Percentiles rank a stretch among this genome's conserved stretches.
phyloP scores from a whole-genome alignment of 2,329 filamentous ascomycete genomes.

The Diaporthe caulivora region DNA sequence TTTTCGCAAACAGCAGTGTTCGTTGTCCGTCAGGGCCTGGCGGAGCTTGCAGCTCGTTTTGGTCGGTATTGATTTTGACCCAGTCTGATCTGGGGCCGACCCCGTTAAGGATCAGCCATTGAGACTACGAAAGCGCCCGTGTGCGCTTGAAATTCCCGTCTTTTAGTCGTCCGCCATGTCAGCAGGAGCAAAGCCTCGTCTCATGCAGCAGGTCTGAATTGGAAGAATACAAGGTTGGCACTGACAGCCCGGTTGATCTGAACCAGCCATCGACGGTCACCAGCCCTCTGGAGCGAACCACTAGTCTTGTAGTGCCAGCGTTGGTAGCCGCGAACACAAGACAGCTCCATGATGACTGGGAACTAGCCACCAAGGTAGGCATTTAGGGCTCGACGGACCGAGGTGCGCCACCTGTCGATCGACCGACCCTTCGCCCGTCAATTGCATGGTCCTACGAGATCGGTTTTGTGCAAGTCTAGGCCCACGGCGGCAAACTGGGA shows the following conservation, averaged over 20 bases:
- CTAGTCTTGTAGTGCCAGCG: slow-evolving; percentile 8
- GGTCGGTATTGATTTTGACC: background rate
- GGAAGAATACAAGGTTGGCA: slow-evolving; percentile 3
- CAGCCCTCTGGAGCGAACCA: background rate
- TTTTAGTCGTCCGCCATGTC: slow-evolving; percentile 9
- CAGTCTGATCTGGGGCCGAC: background rate
- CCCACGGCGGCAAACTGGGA: slow-evolving; percentile 30
- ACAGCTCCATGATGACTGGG: slow-evolving; percentile 16
- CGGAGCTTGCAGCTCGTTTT: background rate
- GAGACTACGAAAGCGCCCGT: background rate
- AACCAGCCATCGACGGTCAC: slow-evolving; percentile 10
- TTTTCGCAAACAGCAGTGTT: background rate
- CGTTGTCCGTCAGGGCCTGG: background rate
- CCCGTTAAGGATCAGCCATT: background rate
- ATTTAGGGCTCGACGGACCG: slow-evolving; percentile 36
- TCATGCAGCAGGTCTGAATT: slow-evolving; percentile 26
- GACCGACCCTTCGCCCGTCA: slow-evolving; percentile 31
- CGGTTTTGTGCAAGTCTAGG: slow-evolving; percentile 30
- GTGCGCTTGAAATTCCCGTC: background rate
- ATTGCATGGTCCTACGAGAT: slow-evolving; percentile 19
- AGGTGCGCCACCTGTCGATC: slow-evolving; percentile 36
- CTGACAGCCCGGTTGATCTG: slow-evolving; percentile 1
- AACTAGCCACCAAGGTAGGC: background rate
- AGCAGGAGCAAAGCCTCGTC: slow-evolving; percentile 13
- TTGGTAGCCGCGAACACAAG: slow-evolving; percentile 14